Evolutionary conservation across 306 rosid genomes (phyloP).

Genomic region (Acacia confusa): DNA sequence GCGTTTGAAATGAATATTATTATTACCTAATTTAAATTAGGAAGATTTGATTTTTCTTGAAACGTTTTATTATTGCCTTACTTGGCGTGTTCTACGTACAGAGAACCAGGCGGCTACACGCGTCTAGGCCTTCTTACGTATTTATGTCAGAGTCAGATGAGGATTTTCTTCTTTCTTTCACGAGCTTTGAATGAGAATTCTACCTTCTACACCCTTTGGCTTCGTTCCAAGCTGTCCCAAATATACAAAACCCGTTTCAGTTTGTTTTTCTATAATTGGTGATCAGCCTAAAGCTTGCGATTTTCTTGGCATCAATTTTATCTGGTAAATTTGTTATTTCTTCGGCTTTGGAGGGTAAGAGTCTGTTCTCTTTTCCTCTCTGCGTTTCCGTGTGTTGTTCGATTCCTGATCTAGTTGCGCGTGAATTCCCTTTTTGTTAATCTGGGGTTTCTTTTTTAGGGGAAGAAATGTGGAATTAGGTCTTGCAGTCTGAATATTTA

Average conservation of each 20-base stretch:
- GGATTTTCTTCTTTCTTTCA: slow-evolving; percentile 11
- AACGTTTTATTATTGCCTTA: too few species aligned
- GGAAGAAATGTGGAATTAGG: slow-evolving; percentile 49
- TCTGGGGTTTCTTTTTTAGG: slow-evolving; percentile 1
- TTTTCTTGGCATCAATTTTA: not conserved
- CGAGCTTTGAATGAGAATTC: slow-evolving; percentile 31
- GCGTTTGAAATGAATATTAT: too few species aligned
- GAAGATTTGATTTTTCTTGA: too few species aligned
- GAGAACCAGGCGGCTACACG: slow-evolving; percentile 26
- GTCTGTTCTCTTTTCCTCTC: not conserved
- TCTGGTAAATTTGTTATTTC: slow-evolving; percentile 4
- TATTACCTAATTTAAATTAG: too few species aligned
- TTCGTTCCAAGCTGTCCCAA: not conserved
- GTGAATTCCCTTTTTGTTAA: slow-evolving; percentile 13
- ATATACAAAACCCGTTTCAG: not conserved
- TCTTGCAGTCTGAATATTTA: slow-evolving; percentile 20
- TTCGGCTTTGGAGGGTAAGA: slow-evolving; percentile 31
- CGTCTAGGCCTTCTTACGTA: slow-evolving; percentile 22
- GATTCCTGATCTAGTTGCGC: not conserved
- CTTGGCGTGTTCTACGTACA: not conserved
- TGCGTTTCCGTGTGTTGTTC: not conserved
- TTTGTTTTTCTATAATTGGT: not conserved
- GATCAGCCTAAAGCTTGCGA: not conserved
- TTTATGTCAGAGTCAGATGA: slow-evolving; percentile 26
- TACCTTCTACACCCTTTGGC: not conserved